Base-by-base conservation (phyloP, 2,329 filamentous ascomycete genomes). In the Bipolaris cookei region DNA sequence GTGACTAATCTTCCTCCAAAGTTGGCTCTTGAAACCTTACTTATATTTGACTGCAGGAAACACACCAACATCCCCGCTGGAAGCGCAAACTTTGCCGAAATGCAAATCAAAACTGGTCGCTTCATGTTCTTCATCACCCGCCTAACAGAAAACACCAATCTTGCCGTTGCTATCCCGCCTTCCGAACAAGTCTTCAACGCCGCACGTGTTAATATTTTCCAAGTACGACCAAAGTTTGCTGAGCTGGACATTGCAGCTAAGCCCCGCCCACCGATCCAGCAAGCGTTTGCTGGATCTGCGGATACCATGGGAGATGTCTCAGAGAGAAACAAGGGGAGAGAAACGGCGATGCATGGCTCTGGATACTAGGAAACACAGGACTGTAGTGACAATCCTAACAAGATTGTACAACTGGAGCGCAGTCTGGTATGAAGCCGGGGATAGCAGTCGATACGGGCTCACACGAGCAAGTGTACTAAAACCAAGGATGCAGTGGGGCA, bases 91-190 rank as follows among this genome's bases (percentile, higher is more conserved):
- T 93, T 94, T 68, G 86, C 87, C 44, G 83, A 91, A 67, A 89
- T 94, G 80, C 89, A 92, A 76, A 87, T 93, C 78, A 93, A 92
- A 77, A 88, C 90, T 53, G 82, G 86, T 42, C 84, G 85, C 57
- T 98, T 98, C 80, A 96, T 92, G 78, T 89, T 97, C 77, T 97
- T 98, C 74, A 91, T 97, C 63, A 91, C 92, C 63, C 91, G 96
- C 66, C 92, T 99, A 66, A 99, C 95, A 2, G 96, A 95, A 51
- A 99, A 99, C 77, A 99, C 95, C 2, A 98, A 98, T 72, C 88
- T 99, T 58, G 91, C 96, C 71, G 91, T 96, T 7, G 89, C 96
- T 34, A 86, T 97, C 64, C 93, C 95, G 0, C 92, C 94, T 0
- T 93, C 93, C 21, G 94, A 98, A 77, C 91, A 91, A 18, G 86